Conservation (phyloP, 805 yeast genomes). For the Yarrowia osloensis region DNA sequence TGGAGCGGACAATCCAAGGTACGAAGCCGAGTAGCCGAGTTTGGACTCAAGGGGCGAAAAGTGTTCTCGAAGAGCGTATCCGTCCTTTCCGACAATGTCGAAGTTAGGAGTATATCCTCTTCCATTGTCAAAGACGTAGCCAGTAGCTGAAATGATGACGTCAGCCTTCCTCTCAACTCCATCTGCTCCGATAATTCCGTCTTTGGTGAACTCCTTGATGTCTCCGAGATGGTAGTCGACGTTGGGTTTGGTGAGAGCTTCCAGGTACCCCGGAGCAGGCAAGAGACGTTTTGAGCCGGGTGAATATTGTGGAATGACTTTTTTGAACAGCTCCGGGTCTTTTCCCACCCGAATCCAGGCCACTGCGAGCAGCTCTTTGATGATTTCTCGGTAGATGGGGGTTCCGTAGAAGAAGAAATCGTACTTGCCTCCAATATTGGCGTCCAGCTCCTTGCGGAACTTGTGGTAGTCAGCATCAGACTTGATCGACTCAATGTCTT, state of each 20-base stretch:
- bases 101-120: constrained; percentile 13
- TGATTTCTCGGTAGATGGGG: constrained; percentile 13
- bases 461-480: constrained; percentile 32
- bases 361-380: constrained; percentile 31
- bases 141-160: constrained; percentile 29
- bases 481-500: constrained; percentile 31
- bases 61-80: constrained; percentile 19
- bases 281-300: constrained; percentile 33
- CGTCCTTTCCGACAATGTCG: constrained; percentile 1
- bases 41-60: constrained; percentile 24
- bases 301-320: constrained; percentile 32
- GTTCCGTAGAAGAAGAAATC: constrained; percentile 22
- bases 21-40: constrained; percentile 10
- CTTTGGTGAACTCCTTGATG: constrained; percentile 33
- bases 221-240: constrained; percentile 32
- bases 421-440: constrained; percentile 30
- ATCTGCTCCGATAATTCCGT: constrained; percentile 33
- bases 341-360: constrained; percentile 32
- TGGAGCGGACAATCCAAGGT: constrained; percentile 30
- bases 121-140: constrained; percentile 15
- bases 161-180: constrained; percentile 27
- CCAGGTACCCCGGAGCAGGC: constrained; percentile 34
- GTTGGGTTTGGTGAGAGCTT: constrained; percentile 32
- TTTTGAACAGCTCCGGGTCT: constrained; percentile 32
- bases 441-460: constrained; percentile 37